Base-by-base conservation (phyloP, 2,329 filamentous ascomycete genomes). In the Sporothrix brasiliensis region DNA sequence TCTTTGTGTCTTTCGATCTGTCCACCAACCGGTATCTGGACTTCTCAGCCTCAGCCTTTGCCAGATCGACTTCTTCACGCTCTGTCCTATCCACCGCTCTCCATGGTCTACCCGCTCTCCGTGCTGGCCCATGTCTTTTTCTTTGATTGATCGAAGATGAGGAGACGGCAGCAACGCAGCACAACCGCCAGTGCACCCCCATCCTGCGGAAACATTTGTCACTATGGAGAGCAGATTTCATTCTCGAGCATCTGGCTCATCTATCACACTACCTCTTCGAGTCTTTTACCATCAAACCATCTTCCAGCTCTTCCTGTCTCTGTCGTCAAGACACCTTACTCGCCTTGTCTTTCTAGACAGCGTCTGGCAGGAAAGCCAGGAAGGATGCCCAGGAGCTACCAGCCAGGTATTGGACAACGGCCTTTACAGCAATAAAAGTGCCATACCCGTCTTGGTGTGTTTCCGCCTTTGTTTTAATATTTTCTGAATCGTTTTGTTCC, bases 381-480 rank as follows among this genome's bases (percentile, higher is more conserved):
- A 3, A 16, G 13, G 16, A 9, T 24, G 3, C 67, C 41, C 19
- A 19, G 5, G 13, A 60, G 52, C 54, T 44, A 68, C n/a, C 21
- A 68, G 39, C 54, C 41, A 60, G 41, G 24, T 9, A 56, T 24
- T 50, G 11, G 2, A 19, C 52, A 56, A 49, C 58, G 67, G 24
- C 24, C 34, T 60, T 30, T 24, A 50, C 53, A 21, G 47, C 34
- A 60, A 50, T 58, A 68, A 21, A 47, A 27, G 10, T 66, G 16
- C 66, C 34, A 30, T 14, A n/a, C 50, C 24, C 44, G 61, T 63
- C 39, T 63, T 21, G 14, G 16, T 27, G 34, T 27, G 39, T 9
- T 39, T 63, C 39, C 13, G 58, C 24, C 21, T 63, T 63, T 63
- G 61, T 58, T 53, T 56, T 49, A 19, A 24, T 58, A 24, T 49